phyloP scores from a whole-genome alignment of 805 yeast genomes.

The Hermanozyma aechmeae region DNA sequence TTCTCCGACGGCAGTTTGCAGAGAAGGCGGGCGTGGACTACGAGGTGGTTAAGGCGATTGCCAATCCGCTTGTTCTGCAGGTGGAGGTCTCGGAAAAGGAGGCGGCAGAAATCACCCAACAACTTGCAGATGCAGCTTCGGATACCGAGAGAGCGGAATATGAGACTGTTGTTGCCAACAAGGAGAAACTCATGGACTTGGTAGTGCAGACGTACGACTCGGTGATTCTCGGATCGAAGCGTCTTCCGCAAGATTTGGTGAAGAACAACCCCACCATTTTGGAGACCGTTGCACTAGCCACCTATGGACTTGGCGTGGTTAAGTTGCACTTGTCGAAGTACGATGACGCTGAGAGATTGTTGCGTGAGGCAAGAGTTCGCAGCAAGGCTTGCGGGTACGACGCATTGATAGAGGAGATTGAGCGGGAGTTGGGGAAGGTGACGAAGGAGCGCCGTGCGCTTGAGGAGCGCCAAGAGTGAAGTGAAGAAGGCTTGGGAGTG shows the following conservation, averaged over 20 bases:
- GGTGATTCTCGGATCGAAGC: constrained; percentile 23
- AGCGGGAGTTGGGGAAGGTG: constrained; percentile 53
- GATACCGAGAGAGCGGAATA: constrained; percentile 21
- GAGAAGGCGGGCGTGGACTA: constrained; percentile 17
- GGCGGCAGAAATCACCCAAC: constrained; percentile 5
- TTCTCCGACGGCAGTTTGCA: constrained; percentile 15
- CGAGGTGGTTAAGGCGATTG: constrained; percentile 7
- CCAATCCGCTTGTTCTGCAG: constrained; percentile 9
- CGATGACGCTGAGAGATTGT: constrained; percentile 46
- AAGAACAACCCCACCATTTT: constrained; percentile 24
- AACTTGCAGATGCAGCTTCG: constrained; percentile 3
- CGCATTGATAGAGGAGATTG: constrained; percentile 56
- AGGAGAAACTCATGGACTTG: constrained; percentile 18
- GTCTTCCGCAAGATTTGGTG: constrained; percentile 17
- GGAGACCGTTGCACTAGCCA: constrained; percentile 69
- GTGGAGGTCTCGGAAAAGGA: constrained; percentile 4
- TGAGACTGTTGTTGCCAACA: constrained; percentile 9
- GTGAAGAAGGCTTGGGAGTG: too few species aligned
- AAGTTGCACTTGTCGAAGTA: constrained; percentile 50
- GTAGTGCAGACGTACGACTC: constrained; percentile 26
- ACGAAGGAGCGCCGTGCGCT: too few species aligned
- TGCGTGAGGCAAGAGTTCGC: constrained; percentile 62
- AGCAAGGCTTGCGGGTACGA: constrained; percentile 59
- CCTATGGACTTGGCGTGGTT: constrained; percentile 80
- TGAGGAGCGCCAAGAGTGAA: too few species aligned